These are phyloP conservation scores for Microdochium nivale DNA, from an alignment of 2,329 filamentous ascomycete genomes.

Conservation along the genomic window DNA sequence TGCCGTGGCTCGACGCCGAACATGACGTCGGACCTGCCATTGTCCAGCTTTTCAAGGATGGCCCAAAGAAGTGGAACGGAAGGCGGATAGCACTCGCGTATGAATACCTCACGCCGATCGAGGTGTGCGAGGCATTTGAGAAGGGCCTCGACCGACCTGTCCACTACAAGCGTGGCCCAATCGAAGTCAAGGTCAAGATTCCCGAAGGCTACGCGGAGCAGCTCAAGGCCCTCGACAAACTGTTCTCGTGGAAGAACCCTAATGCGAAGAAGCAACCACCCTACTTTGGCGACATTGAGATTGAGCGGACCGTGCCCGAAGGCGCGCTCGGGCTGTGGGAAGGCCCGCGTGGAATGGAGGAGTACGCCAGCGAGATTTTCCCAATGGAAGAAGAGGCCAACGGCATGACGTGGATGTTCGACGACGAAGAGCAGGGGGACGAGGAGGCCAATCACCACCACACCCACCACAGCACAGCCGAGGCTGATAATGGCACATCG, in stretches of 20 bases:
- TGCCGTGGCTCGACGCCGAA: slow-evolving; percentile 94
- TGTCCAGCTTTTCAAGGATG: slow-evolving; percentile 92
- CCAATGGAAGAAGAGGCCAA: slow-evolving; percentile 92
- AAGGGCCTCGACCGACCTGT: slow-evolving; percentile 71
- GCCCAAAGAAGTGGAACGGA: slow-evolving; percentile 73
- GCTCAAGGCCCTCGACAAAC: slow-evolving; percentile 58
- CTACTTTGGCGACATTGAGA: slow-evolving; percentile 49
- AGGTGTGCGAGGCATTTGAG: slow-evolving; percentile 75
- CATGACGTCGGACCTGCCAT: slow-evolving; percentile 91
- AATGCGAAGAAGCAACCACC: slow-evolving; percentile 50
- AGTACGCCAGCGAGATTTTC: slow-evolving; percentile 92
- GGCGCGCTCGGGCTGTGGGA: slow-evolving; percentile 83
- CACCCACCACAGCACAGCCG: slow-evolving; percentile 21
- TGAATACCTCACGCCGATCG: slow-evolving; percentile 73
- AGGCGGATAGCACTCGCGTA: slow-evolving; percentile 79
- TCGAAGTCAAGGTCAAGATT: slow-evolving; percentile 78
- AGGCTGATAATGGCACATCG: slow-evolving; percentile 32
- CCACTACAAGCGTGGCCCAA: slow-evolving; percentile 66
- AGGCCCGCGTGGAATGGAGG: slow-evolving; percentile 80
- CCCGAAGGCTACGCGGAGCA: slow-evolving; percentile 85
- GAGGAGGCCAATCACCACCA: slow-evolving; percentile 5
- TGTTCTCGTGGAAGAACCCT: slow-evolving; percentile 43
- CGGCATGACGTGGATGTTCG: slow-evolving; percentile 84
- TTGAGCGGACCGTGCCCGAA: slow-evolving; percentile 58
- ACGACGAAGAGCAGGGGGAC: slow-evolving; percentile 36